phyloP scores from a whole-genome alignment of 2,329 filamentous ascomycete genomes.

The Colletotrichum musicola region DNA sequence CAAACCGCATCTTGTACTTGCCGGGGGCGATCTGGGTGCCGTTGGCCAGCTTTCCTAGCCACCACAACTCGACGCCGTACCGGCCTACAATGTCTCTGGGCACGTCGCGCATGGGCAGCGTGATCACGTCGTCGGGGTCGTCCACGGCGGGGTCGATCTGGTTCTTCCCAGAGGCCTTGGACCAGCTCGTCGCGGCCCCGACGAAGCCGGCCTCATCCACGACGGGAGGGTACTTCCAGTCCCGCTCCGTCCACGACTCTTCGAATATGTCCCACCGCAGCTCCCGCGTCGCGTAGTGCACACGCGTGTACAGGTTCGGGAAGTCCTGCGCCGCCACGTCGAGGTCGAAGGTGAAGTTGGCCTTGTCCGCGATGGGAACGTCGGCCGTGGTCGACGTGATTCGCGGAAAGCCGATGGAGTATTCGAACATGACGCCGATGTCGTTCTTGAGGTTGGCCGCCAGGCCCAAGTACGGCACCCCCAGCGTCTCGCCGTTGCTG shows the following conservation, averaged over 20 bases:
- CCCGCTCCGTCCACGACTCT: slow-evolving; percentile 50
- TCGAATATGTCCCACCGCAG: slow-evolving; percentile 54
- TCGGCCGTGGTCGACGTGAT: slow-evolving; percentile 22
- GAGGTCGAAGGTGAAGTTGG: slow-evolving; percentile 47
- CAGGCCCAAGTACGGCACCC: slow-evolving; percentile 48
- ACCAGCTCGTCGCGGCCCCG: slow-evolving; percentile 57
- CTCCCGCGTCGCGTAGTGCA: slow-evolving; percentile 44
- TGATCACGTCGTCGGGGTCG: slow-evolving; percentile 52
- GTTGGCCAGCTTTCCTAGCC: slow-evolving; percentile 58
- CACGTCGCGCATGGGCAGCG: slow-evolving; percentile 53
- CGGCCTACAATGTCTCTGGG: slow-evolving; percentile 46
- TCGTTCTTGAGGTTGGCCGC: slow-evolving; percentile 28
- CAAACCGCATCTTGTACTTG: slow-evolving; percentile 48
- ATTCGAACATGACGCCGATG: slow-evolving; percentile 33
- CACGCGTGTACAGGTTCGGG: slow-evolving; percentile 41
- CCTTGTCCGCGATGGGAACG: slow-evolving; percentile 38
- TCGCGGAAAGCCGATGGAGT: slow-evolving; percentile 25
- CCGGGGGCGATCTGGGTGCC: slow-evolving; percentile 55
- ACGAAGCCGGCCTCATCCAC: slow-evolving; percentile 55
- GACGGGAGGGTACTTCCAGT: slow-evolving; percentile 58
- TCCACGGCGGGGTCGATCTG: slow-evolving; percentile 52
- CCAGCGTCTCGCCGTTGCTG: slow-evolving; percentile 49
- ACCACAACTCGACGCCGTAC: slow-evolving; percentile 49
- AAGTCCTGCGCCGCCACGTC: slow-evolving; percentile 43
- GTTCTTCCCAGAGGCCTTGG: slow-evolving; percentile 48